A percentile compares a stretch with the other conserved stretches of the same genome.
Evolutionary conservation across 2,329 filamentous ascomycete species (phyloP).

Genomic region (Hypoxylon sp.): DNA sequence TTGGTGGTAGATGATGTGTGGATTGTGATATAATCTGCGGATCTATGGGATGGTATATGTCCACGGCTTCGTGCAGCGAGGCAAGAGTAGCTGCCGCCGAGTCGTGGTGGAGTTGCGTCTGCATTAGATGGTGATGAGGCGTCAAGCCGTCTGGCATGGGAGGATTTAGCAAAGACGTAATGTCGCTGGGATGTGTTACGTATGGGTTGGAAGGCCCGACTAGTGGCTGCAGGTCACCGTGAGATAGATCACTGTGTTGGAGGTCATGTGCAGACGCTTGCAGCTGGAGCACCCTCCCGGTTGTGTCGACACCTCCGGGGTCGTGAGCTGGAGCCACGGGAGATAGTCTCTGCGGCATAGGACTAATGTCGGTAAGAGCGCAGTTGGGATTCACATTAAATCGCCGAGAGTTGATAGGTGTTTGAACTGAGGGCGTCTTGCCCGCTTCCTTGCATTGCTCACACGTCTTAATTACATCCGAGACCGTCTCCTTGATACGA

Average conservation of each 20-base stretch:
- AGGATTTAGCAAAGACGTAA: slow-evolving; percentile 55
- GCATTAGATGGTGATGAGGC: slow-evolving; percentile 49
- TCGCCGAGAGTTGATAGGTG: slow-evolving; percentile 25
- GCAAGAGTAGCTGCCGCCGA: slow-evolving; percentile 40
- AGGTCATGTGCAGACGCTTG: slow-evolving; percentile 31
- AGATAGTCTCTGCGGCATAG: slow-evolving; percentile 32
- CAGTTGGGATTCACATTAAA: slow-evolving; percentile 36
- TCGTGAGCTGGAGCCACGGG: slow-evolving; percentile 23
- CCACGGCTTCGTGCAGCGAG: slow-evolving; percentile 44
- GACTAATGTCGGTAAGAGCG: slow-evolving; percentile 13
- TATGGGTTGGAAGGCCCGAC: slow-evolving; percentile 52
- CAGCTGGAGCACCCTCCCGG: slow-evolving; percentile 39
- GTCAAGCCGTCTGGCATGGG: slow-evolving; percentile 42
- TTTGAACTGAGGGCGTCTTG: slow-evolving; percentile 56
- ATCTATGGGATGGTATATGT: slow-evolving; percentile 64
- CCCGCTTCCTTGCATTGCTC: slow-evolving; percentile 84
- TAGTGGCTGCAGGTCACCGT: slow-evolving; percentile 42
- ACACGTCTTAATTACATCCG: slow-evolving; percentile 92
- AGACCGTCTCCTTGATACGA: slow-evolving; percentile 96
- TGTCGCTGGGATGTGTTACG: slow-evolving; percentile 58
- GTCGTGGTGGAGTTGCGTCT: slow-evolving; percentile 41
- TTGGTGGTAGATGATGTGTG: slow-evolving; percentile 43
- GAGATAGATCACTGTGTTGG: too few species aligned
- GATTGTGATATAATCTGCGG: slow-evolving; percentile 65
- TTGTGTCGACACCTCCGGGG: slow-evolving; percentile 34